Evolutionary conservation across 495 filamentous ascomycete genomes (phyloP).

Genomic region (Aspergillus homomorphus): DNA sequence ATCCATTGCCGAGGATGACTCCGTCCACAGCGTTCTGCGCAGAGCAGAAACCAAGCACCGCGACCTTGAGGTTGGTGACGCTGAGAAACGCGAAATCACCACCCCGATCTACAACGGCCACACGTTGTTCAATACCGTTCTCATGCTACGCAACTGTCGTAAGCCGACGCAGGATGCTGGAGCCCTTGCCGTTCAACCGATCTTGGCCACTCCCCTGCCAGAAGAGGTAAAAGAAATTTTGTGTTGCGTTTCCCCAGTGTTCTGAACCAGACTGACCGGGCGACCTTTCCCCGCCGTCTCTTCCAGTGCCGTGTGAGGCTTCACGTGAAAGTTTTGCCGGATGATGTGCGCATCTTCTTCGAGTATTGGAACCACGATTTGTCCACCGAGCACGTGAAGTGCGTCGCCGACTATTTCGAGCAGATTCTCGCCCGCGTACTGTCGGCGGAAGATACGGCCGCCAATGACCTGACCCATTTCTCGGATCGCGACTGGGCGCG

Average conservation of each 20-base stretch:
- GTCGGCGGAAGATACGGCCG: conserved; percentile 26
- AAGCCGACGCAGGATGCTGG: conserved; percentile 14
- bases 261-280: neutral
- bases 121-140: conserved; percentile 38
- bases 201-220: conserved; percentile 32
- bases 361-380: conserved; percentile 47
- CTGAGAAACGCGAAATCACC: conserved; percentile 7
- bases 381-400: conserved; percentile 44
- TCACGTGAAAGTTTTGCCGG: conserved; percentile 41
- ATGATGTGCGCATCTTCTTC: conserved; percentile 43
- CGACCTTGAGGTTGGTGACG: conserved; percentile 11
- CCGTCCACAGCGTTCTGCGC: conserved; percentile 31
- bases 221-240: conserved; percentile 34
- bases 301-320: conserved; percentile 44
- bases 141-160: conserved; percentile 39
- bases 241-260: neutral
- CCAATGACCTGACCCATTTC: conserved; percentile 34
- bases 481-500: conserved; percentile 40
- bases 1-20: conserved; percentile 32
- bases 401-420: conserved; percentile 39
- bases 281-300: conserved; percentile 5
- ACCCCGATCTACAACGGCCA: conserved; percentile 17
- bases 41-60: conserved; percentile 18
- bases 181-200: conserved; percentile 24
- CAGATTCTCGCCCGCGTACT: conserved; percentile 30